Evolutionary conservation across 208 protist genomes (phyloP).

Genomic region (Acanthamoeba sp.): DNA sequence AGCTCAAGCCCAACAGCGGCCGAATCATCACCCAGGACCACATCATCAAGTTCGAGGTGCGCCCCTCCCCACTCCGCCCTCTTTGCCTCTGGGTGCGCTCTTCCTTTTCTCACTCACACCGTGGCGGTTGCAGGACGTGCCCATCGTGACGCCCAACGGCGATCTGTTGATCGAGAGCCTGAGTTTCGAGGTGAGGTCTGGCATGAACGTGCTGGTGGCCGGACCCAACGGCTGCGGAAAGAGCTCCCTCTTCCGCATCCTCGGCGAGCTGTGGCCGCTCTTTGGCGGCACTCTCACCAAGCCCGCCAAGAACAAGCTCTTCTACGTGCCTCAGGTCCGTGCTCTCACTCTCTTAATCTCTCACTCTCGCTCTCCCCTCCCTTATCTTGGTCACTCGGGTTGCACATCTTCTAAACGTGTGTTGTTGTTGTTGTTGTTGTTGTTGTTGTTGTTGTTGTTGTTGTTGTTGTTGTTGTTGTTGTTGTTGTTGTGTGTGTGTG

Average conservation of each 20-base stretch:
- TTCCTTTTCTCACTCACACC: not conserved
- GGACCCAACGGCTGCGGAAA: conserved; percentile 86
- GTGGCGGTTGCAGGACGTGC: conserved; percentile 75
- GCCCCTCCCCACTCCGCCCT: no score
- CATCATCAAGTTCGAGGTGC: conserved; percentile 78
- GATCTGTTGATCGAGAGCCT: conserved; percentile 77
- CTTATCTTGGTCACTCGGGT: no score
- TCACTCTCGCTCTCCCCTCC: no score
- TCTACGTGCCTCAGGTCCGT: conserved; percentile 82
- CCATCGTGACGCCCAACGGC: conserved; percentile 85
- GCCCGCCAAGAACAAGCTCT: conserved; percentile 82
- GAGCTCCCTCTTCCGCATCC: conserved; percentile 87
- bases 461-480: no score
- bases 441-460: no score
- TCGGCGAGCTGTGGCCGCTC: conserved; percentile 88
- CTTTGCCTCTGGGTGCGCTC: no score
- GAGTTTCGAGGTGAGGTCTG: conserved; percentile 82
- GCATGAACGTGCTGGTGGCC: conserved; percentile 84
- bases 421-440: no score
- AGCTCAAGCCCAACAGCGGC: conserved; percentile 77
- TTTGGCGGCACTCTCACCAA: conserved; percentile 83
- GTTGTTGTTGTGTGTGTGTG: no score
- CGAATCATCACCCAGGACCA: conserved; percentile 70
- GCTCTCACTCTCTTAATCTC: no score
- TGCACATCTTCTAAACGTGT: no score